These are phyloP conservation scores for Tricladium varicosporioides DNA, from an alignment of 2,329 filamentous ascomycete species.

Conservation along the genomic window DNA sequence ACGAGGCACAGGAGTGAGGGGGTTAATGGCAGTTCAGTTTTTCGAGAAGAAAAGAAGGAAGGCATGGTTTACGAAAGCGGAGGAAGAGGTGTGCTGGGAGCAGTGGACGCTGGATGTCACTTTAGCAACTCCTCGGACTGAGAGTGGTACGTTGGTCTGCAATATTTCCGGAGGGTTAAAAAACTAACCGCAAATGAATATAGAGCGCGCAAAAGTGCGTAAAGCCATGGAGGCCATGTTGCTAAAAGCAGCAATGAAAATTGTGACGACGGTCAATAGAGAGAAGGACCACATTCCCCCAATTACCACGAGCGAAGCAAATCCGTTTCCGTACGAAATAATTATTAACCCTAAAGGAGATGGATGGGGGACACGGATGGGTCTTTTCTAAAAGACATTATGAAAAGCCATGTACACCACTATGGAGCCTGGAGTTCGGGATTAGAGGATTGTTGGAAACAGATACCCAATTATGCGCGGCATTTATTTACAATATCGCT, in stretches of 20 bases:
- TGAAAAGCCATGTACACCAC: conserved; percentile 16
- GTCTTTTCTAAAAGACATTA: conserved; percentile 44
- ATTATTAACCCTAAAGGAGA: conserved; percentile 80
- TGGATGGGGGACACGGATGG: conserved; percentile 76
- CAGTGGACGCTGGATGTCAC: conserved; percentile 92
- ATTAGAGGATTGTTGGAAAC: conserved; percentile 25
- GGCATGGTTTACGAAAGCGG: conserved; percentile 74
- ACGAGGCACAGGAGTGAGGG: conserved; percentile 59
- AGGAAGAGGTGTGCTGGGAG: conserved; percentile 97
- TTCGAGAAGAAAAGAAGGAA: conserved; percentile 89
- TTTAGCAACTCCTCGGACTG: conserved; percentile 84
- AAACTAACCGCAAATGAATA: conserved; percentile 6
- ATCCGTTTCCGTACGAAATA: conserved; percentile 95
- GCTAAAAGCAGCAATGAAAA: conserved; percentile 83
- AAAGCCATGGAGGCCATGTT: conserved; percentile 89
- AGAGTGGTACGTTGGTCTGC: conserved; percentile 63
- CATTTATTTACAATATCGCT: conserved; percentile 10
- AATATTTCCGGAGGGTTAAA: neutral
- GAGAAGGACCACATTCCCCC: conserved; percentile 97
- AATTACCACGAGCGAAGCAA: conserved; percentile 86
- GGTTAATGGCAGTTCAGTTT: conserved; percentile 84
- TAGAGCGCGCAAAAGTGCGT: conserved; percentile 84
- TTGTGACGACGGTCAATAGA: conserved; percentile 79
- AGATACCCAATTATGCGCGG: conserved; percentile 29
- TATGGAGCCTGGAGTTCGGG: conserved; percentile 20